Base-by-base conservation (phyloP, 2,329 filamentous ascomycete genomes). In the Phialophora verrucosa region DNA sequence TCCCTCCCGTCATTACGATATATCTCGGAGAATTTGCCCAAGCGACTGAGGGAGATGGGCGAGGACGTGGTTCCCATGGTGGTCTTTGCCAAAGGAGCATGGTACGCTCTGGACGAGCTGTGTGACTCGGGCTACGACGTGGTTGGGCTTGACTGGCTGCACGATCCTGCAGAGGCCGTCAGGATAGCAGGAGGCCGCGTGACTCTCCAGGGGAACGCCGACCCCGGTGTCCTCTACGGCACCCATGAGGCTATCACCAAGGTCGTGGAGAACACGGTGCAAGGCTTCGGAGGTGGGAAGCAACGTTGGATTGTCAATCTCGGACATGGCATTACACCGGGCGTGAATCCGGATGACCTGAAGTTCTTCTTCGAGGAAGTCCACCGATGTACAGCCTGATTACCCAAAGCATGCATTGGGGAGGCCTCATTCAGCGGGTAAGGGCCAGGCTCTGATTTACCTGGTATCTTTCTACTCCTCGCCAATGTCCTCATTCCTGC, bases 251-350 rank as follows among this genome's bases (percentile, higher is more conserved):
- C 89, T 53, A 98, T 99, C 71, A 95, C 92, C 3, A 83, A 85
- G 70, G 90, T 89, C 0, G 93, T 97, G 7, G 85, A 94, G 79
- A 84, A 89, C 55, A 97, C 97, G 91, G 92, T 96, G 1, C 82
- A 88, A 68, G 94, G 94, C 0, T 99, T 98, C 75, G 84, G 85
- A 67, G 88, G 89, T 69, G 90, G 90, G 62, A 94, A 93, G 79
- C 88, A 93, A 78, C 92, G 94, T 49, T 99, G 95, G 94, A 98
- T 99, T 73, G 92, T 91, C 56, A 99, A 99, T 77, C 84, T 99
- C 69, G 95, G 95, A 8, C 95, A 99, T 76, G 95, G 95, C 91
- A 93, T 99, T 70, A 99, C 95, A 35, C 95, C 95, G 0, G 90
- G 93, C 70, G 95, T 99, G 62, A 91, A 98, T 73, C 95, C 95